A percentile compares a stretch with the other conserved stretches of the same genome.
phyloP scores from a whole-genome alignment of 139 green algal genomes.

The Zygnema circumcarinatum region DNA sequence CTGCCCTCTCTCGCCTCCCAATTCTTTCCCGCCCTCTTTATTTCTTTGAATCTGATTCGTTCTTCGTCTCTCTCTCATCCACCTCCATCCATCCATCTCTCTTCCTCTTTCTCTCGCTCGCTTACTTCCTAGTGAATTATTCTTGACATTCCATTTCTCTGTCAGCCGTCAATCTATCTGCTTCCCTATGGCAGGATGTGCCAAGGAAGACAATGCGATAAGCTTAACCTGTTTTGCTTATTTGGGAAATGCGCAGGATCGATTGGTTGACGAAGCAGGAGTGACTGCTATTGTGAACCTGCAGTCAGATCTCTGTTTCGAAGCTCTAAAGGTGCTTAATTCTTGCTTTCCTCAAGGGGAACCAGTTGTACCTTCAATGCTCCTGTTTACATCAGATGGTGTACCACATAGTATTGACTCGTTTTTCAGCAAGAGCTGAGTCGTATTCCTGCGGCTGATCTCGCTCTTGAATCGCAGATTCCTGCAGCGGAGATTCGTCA shows the following conservation, averaged over 20 bases:
- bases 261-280: slow-evolving; percentile 60
- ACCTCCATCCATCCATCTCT: neutral
- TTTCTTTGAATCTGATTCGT: neutral
- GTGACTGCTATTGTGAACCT: slow-evolving; percentile 68
- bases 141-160: too few relatives aligned
- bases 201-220: too few relatives aligned
- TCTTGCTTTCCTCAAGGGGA: too few relatives aligned
- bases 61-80: neutral
- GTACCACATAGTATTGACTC: too few relatives aligned
- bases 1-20: neutral
- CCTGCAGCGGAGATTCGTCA: slow-evolving; percentile 57
- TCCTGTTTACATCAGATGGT: too few relatives aligned
- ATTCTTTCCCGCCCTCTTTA: neutral
- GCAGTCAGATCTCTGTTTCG: slow-evolving; percentile 75
- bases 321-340: slow-evolving; percentile 74
- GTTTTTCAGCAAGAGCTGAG: neutral
- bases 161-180: too few relatives aligned
- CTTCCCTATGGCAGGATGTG: too few relatives aligned
- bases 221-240: too few relatives aligned
- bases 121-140: slow-evolving; percentile 3
- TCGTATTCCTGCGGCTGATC: too few relatives aligned
- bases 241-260: slow-evolving; percentile 50
- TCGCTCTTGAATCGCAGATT: slow-evolving; percentile 45
- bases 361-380: too few relatives aligned
- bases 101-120: neutral